Evolutionary conservation across 1,284 basidiomycete genomes (phyloP).

Genomic region (Cryptococcus deneoformans): DNA sequence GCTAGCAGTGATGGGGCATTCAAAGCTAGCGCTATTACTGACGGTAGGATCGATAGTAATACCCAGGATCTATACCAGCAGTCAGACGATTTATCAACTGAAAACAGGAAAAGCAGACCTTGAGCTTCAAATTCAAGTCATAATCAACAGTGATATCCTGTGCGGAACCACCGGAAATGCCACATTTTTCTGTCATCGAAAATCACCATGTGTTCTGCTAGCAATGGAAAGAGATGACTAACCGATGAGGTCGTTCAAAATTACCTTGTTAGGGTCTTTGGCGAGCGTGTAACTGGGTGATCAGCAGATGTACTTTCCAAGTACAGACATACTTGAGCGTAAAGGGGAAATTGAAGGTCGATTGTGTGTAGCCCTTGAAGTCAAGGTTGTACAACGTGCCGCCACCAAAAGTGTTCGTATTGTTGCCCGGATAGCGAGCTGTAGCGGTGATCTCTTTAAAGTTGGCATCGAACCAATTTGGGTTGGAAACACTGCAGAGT

Average conservation of each 20-base stretch:
- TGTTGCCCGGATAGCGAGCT: constrained; percentile 69
- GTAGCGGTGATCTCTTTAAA: constrained; percentile 68
- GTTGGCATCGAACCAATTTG: constrained; percentile 76
- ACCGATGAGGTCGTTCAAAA: constrained; percentile 59
- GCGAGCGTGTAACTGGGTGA: constrained; percentile 58
- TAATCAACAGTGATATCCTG: constrained; percentile 66
- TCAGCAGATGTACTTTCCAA: background rate
- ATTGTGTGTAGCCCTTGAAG: constrained; percentile 63
- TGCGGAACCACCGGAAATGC: constrained; percentile 52
- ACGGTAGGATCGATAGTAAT: constrained; percentile 68
- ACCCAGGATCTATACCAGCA: constrained; percentile 54
- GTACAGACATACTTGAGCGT: constrained; percentile 53
- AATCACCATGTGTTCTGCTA: background rate
- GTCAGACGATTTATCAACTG: background rate
- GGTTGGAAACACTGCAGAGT: constrained; percentile 68
- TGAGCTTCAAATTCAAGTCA: constrained; percentile 49
- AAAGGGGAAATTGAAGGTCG: constrained; percentile 80
- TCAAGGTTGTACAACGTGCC: constrained; percentile 62
- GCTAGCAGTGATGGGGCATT: constrained; percentile 57
- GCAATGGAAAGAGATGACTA: constrained; percentile 5
- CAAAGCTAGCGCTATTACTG: constrained; percentile 62
- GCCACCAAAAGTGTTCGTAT: constrained; percentile 62
- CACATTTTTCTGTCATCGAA: constrained; percentile 64
- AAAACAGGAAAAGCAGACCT: constrained; percentile 3
- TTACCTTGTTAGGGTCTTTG: constrained; percentile 58